Base-by-base conservation (phyloP, 495 filamentous ascomycete genomes). In the Neurospora sp. region DNA sequence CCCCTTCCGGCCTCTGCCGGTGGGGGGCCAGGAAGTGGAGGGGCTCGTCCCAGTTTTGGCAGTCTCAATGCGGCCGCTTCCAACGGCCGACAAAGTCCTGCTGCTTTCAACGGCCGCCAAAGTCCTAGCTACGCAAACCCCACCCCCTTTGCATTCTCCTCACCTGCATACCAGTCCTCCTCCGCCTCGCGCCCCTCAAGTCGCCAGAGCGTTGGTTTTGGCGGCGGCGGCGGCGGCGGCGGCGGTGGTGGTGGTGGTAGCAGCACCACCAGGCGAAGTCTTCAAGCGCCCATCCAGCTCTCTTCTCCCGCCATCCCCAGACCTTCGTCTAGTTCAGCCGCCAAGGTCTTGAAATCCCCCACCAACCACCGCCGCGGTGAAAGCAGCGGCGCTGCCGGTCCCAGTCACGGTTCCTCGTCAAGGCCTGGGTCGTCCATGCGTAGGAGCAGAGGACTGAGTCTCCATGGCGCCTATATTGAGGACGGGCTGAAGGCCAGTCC, bases 401-500 rank as follows among this genome's bases (percentile, higher is more conserved):
- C 80, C 3, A 73, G 48, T 6, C 70, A 3, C 68, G 71, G 53
- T 75, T 78, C 12, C 59, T 75, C 7, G 72, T 73, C 65, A 73
- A 71, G 71, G 71, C 16, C 68, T 38, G 16, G n/a, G 4, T 53
- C 69, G 22, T 71, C 69, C 11, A 40, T 38, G 38, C 53, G 71
- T 39, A 61, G 71, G 16, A 39, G 35, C 7, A 72, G 48, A n/a
- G n/a, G 38, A 27, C 39, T 72, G 37, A 41, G 37, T 27, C 42
- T 31, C 44, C 18, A 70, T 70, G 16, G 39, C 22, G 20, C 53
- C 39, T 61, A 46, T 53, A 12, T 72, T 72, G 35, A 72, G 5
- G 74, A 80, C 7, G 80, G 80, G 1, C 76, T 82, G 27, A 72
- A 78, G 27, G 80, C 80, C 20, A 85, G 80, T 69, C 85, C 83